Percentiles rank a stretch among this genome's conserved stretches.
phyloP scores from a whole-genome alignment of 2,329 filamentous ascomycete species.

The Aaosphaeria arxii region DNA sequence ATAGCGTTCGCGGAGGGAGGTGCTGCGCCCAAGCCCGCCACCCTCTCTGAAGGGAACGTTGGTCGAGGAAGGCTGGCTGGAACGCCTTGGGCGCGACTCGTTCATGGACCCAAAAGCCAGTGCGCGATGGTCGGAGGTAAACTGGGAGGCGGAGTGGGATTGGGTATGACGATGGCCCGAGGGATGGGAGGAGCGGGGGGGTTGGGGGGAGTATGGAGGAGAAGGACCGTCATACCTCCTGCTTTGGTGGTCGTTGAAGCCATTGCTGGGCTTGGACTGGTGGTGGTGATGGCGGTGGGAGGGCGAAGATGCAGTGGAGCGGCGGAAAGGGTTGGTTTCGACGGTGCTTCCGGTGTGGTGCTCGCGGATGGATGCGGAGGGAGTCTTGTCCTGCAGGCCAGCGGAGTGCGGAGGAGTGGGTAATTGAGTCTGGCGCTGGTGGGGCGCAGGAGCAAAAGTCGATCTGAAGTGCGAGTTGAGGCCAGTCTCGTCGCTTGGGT shows the following conservation, averaged over 20 bases:
- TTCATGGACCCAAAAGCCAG: conserved; percentile 29
- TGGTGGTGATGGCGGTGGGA: conserved; percentile 8
- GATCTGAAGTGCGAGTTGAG: conserved; percentile 57
- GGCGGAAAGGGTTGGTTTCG: conserved; percentile 45
- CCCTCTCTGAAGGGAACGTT: conserved; percentile 20
- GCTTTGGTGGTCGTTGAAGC: conserved; percentile 3
- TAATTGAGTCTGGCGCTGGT: conserved; percentile 10
- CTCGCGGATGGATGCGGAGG: conserved; percentile 21
- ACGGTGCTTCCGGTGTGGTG: conserved; percentile 38
- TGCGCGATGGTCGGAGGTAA: conserved; percentile 28
- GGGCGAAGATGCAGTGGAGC: conserved; percentile 26
- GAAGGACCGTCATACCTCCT: conserved; percentile 43
- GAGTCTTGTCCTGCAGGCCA: conserved; percentile 26
- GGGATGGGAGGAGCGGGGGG: conserved; percentile 40
- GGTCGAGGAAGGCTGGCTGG: conserved; percentile 25
- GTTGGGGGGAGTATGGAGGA: conserved; percentile 55
- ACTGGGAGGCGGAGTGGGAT: conserved; percentile 9
- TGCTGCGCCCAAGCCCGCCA: conserved; percentile 36
- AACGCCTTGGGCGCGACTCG: conserved; percentile 29
- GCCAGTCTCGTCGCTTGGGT: conserved; percentile 66
- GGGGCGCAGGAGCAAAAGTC: conserved; percentile 36
- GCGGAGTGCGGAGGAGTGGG: conserved; percentile 30
- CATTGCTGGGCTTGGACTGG: neutral
- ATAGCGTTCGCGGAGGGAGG: conserved; percentile 58
- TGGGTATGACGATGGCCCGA: conserved; percentile 21